Conservation (phyloP, 371 early-diverging fungal species). For the Mortierella sp. region DNA sequence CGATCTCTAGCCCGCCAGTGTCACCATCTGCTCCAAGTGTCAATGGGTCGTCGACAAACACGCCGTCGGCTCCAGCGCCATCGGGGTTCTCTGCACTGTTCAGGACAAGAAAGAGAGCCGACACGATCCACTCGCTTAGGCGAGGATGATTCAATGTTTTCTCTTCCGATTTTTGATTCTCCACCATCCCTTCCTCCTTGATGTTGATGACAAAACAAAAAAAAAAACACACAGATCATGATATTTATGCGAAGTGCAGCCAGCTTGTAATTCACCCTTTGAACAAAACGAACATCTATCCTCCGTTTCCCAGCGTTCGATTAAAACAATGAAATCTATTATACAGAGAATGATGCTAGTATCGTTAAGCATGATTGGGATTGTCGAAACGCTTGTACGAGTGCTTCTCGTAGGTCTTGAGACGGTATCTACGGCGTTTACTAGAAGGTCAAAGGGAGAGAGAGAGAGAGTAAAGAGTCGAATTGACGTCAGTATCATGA, state of each 20-base stretch:
- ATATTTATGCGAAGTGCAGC: too few relatives aligned
- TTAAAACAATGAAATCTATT: too few relatives aligned
- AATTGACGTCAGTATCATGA: background rate
- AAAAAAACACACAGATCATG: too few relatives aligned
- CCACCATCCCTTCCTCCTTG: background rate
- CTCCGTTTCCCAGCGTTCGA: too few relatives aligned
- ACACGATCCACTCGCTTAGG: conserved; percentile 17
- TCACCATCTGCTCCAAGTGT: too few relatives aligned
- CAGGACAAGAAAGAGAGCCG: conserved; percentile 31
- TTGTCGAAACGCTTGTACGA: conserved; percentile 58
- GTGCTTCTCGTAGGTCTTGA: conserved; percentile 71
- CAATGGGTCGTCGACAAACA: background rate
- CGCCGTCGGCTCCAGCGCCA: background rate
- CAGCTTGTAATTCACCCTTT: too few relatives aligned
- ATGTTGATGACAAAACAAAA: too few relatives aligned
- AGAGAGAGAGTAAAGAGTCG: background rate
- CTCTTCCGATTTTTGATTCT: background rate
- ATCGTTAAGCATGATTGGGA: conserved; percentile 35
- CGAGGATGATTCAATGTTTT: too few relatives aligned
- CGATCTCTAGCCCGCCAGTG: background rate
- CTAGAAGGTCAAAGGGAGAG: conserved; percentile 7
- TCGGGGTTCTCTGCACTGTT: conserved; percentile 30
- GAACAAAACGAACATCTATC: too few relatives aligned
- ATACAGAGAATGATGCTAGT: too few relatives aligned
- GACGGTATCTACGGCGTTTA: conserved; percentile 58